phyloP scores from a whole-genome alignment of 495 filamentous ascomycete genomes.

The Astrocystis sublimbata region DNA sequence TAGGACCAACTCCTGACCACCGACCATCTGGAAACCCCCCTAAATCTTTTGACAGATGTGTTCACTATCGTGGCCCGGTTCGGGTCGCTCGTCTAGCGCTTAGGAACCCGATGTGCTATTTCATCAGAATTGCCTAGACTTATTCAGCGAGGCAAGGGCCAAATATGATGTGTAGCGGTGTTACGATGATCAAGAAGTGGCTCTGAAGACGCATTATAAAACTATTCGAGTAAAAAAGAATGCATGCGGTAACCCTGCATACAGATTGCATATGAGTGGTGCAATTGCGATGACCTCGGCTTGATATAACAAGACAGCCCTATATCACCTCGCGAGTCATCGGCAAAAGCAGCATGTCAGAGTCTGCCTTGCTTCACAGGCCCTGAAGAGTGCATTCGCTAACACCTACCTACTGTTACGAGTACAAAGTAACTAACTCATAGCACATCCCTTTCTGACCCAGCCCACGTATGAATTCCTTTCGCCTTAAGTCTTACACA shows the following conservation, averaged over 20 bases:
- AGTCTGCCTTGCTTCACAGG: conserved; percentile 3
- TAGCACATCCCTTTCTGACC: too few species aligned
- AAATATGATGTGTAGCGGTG: conserved; percentile 1
- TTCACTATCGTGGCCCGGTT: neutral
- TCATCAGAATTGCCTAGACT: neutral
- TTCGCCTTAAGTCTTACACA: neutral
- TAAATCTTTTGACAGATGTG: neutral
- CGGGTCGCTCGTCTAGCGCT: neutral
- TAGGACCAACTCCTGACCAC: neutral
- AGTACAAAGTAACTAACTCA: too few species aligned
- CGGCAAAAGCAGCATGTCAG: neutral
- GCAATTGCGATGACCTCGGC: conserved; percentile 1
- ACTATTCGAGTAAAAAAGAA: too few species aligned
- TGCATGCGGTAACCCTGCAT: conserved; percentile 18
- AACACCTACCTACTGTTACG: neutral
- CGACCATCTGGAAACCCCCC: too few species aligned
- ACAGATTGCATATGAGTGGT: neutral
- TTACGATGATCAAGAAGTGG: neutral
- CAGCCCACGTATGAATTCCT: too few species aligned
- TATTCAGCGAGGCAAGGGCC: neutral
- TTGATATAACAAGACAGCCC: neutral
- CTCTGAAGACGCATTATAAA: conserved; percentile 1
- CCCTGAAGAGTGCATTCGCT: neutral
- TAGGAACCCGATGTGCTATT: neutral
- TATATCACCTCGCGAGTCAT: neutral